Conservation (phyloP, 371 early-diverging fungal species). For the Massospora cicadina region DNA sequence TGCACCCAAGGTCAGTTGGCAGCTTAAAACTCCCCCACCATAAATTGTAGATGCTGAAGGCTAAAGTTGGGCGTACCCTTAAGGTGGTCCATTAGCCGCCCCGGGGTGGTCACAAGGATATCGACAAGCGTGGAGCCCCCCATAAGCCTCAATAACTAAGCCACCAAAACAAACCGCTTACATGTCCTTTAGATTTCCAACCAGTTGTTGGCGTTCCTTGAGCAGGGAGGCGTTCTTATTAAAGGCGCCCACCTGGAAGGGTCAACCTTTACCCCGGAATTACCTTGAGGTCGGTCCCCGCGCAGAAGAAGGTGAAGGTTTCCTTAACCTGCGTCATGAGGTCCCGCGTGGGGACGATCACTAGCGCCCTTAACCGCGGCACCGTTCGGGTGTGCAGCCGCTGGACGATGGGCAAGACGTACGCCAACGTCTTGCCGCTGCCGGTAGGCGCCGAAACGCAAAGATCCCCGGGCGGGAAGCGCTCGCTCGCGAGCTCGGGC, state of each 20-base stretch:
- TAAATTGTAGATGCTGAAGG: conserved; percentile 71
- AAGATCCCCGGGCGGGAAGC: conserved; percentile 45
- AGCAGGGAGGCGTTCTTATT: conserved; percentile 61
- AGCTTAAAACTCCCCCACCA: conserved; percentile 26
- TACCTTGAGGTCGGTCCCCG: conserved; percentile 50
- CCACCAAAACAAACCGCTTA: conserved; percentile 9
- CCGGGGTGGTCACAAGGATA: conserved; percentile 90
- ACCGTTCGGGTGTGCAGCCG: conserved; percentile 49
- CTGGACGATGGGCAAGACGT: conserved; percentile 81
- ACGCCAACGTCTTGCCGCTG: conserved; percentile 94
- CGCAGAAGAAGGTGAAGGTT: conserved; percentile 53
- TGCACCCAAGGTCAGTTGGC: neutral
- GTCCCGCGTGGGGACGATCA: conserved; percentile 83
- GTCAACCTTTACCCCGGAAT: neutral
- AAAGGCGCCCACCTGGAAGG: conserved; percentile 32
- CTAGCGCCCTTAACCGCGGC: conserved; percentile 59
- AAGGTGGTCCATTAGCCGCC: conserved; percentile 82
- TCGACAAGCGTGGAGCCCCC: conserved; percentile 62
- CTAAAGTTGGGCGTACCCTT: conserved; percentile 67
- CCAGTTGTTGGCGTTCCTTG: conserved; percentile 51
- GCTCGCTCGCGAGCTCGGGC: conserved; percentile 29
- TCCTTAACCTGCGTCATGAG: conserved; percentile 71
- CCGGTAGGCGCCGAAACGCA: conserved; percentile 93
- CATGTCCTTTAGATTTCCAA: conserved; percentile 25
- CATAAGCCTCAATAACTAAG: conserved; percentile 14